Evolutionary conservation across 768 basidiomycete genomes (phyloP).

Genomic region (Hypholoma sublateritium): DNA sequence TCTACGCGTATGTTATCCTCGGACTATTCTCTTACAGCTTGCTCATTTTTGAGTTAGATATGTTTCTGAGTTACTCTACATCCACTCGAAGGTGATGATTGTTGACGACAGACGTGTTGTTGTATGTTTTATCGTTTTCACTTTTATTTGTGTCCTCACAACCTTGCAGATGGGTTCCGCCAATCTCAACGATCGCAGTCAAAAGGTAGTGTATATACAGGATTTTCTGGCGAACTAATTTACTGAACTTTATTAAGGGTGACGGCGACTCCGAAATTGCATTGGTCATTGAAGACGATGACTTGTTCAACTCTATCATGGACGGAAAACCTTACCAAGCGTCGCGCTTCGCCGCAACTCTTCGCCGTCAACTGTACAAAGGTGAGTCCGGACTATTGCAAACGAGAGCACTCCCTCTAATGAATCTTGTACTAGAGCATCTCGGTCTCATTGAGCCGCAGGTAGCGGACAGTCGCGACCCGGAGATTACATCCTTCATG

Average conservation of each 20-base stretch:
- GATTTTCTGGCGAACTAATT: not conserved
- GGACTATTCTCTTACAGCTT: conserved; percentile 2
- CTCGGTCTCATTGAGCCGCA: conserved; percentile 86
- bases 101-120: conserved; percentile 91
- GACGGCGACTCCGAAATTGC: conserved; percentile 96
- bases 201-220: conserved; percentile 47
- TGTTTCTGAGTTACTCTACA: conserved; percentile 79
- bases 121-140: conserved; percentile 39
- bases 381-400: conserved; percentile 42
- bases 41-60: conserved; percentile 46
- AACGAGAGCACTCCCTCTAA: too few relatives aligned
- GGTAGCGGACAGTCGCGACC: conserved; percentile 33
- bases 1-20: conserved; percentile 59
- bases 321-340: conserved; percentile 73
- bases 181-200: conserved; percentile 87
- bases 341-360: conserved; percentile 76
- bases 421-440: conserved; percentile 54
- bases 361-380: conserved; percentile 81
- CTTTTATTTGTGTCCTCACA: not conserved
- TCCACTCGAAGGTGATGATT: conserved; percentile 91
- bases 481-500: conserved; percentile 63
- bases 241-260: conserved; percentile 45
- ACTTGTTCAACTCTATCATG: conserved; percentile 76
- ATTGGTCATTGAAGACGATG: conserved; percentile 86
- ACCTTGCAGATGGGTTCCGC: conserved; percentile 83